phyloP scores from a whole-genome alignment of 2,329 filamentous ascomycete species.

The Nothomitra cinnamomea region DNA sequence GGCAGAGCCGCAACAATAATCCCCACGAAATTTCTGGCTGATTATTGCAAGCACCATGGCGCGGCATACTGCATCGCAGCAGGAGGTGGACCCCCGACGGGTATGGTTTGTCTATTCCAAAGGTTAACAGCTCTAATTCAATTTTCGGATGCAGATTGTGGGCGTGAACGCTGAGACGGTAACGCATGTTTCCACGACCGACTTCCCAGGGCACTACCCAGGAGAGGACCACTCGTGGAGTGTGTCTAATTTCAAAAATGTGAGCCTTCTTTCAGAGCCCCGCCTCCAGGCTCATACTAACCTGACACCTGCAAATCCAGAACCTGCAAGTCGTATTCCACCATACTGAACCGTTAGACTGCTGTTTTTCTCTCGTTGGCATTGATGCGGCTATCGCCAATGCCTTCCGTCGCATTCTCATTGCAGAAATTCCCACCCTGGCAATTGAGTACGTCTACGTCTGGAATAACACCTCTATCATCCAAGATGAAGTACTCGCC shows the following conservation, averaged over 20 bases:
- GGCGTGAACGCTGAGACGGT: constrained; percentile 82
- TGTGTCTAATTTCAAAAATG: constrained; percentile 50
- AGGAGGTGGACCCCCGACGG: constrained; percentile 22
- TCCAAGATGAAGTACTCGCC: constrained; percentile 92
- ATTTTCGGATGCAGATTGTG: constrained; percentile 43
- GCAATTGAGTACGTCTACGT: constrained; percentile 91
- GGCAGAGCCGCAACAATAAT: constrained; percentile 7
- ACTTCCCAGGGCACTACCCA: constrained; percentile 82
- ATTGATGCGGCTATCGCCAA: constrained; percentile 89
- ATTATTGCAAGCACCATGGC: constrained; percentile 20
- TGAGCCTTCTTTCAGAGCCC: constrained; percentile 17
- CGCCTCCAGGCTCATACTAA: background rate
- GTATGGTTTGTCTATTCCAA: background rate
- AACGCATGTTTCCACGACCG: constrained; percentile 71
- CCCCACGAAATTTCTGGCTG: constrained; percentile 11
- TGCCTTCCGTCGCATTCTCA: constrained; percentile 88
- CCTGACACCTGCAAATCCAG: constrained; percentile 18
- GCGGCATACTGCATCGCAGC: constrained; percentile 24
- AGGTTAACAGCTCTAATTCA: constrained; percentile 9
- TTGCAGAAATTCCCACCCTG: constrained; percentile 84
- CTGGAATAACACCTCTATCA: constrained; percentile 91
- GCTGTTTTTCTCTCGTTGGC: constrained; percentile 81
- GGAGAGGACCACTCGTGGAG: constrained; percentile 76
- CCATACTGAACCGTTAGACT: constrained; percentile 57
- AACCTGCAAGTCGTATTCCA: constrained; percentile 66